Evolutionary conservation across 139 green algal species (phyloP), one percentile per base, ranked within the genome.

Genomic region (Coelastrella sp.): DNA sequence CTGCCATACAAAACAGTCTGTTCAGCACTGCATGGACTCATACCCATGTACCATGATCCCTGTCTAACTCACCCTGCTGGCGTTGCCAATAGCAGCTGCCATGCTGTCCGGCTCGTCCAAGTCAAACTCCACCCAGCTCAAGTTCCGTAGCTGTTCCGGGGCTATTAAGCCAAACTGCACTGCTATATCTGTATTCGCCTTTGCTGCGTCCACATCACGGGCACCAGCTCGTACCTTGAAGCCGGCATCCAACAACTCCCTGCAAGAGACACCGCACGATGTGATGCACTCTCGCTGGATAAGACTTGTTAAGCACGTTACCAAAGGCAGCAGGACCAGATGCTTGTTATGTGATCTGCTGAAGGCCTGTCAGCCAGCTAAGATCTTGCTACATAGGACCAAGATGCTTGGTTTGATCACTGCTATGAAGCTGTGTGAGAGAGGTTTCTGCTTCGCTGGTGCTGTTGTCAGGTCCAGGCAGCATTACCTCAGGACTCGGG

Each of bases 161-260:
- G 79, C 84, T 43, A 97, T 84, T 60, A 95, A 64, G 19, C 93
- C 92, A 68, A 90, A 93, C 23, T 79, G 60, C 35, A 85, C 72
- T 15, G 92, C 93, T 1, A 90, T 87, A 5, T 91, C 66, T 13
- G 94, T 41, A 21, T 85, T 84, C 32, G 87, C 68, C 86, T 91
- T 53, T 0, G 93, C 95, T 25, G 87, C 86, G 32, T 95, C 89
- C 13, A 89, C 48, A 51, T 92, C 89, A 34, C 93, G 86, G 9
- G 92, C 92, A n/a, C 93, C 95, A 1, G 95, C 96, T 19, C 94
- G 90, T 0, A 98, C 94, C 21, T 81, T 91, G 86, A 92, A 93
- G 63, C 94, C 94, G 4, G 85, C 45, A 6, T 59, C 40, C 51
- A 94, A 53, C 57, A 94, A 88, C 87, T 94, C 90, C 73, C 88